Evolutionary conservation across 306 rosid species (phyloP).

Genomic region (Castanospermum australe): DNA sequence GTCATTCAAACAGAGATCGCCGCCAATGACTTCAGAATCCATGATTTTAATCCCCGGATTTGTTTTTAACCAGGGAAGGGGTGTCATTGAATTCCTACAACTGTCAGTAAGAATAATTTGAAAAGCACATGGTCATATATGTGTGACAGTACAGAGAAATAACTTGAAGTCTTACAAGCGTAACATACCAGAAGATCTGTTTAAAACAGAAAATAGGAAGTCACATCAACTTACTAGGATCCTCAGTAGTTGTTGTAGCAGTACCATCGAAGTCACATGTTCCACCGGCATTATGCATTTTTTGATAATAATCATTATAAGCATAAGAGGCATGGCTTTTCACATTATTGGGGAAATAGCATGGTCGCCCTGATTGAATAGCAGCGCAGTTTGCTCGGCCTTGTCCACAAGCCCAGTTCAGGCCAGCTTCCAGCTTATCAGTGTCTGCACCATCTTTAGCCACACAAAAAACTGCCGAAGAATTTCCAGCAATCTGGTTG

Average conservation of each 20-base stretch:
- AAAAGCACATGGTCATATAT: not conserved
- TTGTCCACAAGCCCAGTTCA: constrained; percentile 94
- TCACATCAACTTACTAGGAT: constrained; percentile 75
- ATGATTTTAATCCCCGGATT: not conserved
- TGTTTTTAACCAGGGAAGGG: not conserved
- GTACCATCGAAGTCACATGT: constrained; percentile 90
- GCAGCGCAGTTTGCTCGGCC: constrained; percentile 80
- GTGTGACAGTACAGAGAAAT: not conserved
- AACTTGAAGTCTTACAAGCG: not conserved
- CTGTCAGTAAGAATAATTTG: not conserved
- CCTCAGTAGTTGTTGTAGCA: constrained; percentile 48
- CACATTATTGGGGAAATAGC: constrained; percentile 64
- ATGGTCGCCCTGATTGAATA: constrained; percentile 69
- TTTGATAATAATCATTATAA: constrained; percentile 79
- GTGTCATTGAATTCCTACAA: not conserved
- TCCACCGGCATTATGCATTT: constrained; percentile 68
- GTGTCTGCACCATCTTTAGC: constrained; percentile 65
- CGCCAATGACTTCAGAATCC: not conserved
- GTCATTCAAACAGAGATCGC: not conserved
- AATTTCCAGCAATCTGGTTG: constrained; percentile 42
- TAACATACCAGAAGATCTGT: not conserved
- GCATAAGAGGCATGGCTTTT: constrained; percentile 84
- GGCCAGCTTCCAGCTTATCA: constrained; percentile 73
- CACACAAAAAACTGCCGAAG: constrained; percentile 71
- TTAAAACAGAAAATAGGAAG: constrained; percentile 2